Percentiles rank a stretch among this genome's conserved stretches.
Conservation (phyloP, 768 basidiomycete species). For the Mycena vulgaris region DNA sequence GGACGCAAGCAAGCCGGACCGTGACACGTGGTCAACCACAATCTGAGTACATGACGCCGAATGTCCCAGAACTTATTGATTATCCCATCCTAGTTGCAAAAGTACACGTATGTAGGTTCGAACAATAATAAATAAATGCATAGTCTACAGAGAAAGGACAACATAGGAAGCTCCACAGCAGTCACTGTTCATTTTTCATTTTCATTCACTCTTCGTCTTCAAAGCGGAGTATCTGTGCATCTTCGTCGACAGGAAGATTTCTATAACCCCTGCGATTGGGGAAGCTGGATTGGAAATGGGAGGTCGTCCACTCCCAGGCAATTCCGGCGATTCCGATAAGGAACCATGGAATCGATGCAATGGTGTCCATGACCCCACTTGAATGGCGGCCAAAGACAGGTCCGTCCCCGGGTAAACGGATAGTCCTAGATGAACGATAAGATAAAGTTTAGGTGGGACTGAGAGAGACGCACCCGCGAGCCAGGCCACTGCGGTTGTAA, state of each 20-base stretch:
- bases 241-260: slow-evolving; percentile 87
- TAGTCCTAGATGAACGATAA: slow-evolving; percentile 64
- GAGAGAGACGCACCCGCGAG: slow-evolving; percentile 74
- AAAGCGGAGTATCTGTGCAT: slow-evolving; percentile 88
- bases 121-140: slow-evolving; percentile 35
- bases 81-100: slow-evolving; percentile 24
- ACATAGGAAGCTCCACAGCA: slow-evolving; percentile 30
- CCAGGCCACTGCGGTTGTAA: slow-evolving; percentile 79
- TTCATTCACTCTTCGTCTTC: slow-evolving; percentile 76
- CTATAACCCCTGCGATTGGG: slow-evolving; percentile 79
- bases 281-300: slow-evolving; percentile 59
- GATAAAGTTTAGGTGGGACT: slow-evolving; percentile 11
- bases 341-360: slow-evolving; percentile 94
- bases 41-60: neutral
- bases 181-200: slow-evolving; percentile 19
- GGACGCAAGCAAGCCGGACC: neutral
- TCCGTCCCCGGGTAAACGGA: slow-evolving; percentile 80
- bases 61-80: neutral
- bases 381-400: slow-evolving; percentile 55
- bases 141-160: slow-evolving; percentile 38
- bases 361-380: slow-evolving; percentile 72
- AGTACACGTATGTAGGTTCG: slow-evolving; percentile 37
- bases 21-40: slow-evolving; percentile 6
- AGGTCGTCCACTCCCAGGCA: slow-evolving; percentile 76
- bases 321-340: slow-evolving; percentile 84